Evolutionary conservation across 768 basidiomycete species (phyloP), one percentile per base, ranked within the genome.

Genomic region (Psilocybe sp.): DNA sequence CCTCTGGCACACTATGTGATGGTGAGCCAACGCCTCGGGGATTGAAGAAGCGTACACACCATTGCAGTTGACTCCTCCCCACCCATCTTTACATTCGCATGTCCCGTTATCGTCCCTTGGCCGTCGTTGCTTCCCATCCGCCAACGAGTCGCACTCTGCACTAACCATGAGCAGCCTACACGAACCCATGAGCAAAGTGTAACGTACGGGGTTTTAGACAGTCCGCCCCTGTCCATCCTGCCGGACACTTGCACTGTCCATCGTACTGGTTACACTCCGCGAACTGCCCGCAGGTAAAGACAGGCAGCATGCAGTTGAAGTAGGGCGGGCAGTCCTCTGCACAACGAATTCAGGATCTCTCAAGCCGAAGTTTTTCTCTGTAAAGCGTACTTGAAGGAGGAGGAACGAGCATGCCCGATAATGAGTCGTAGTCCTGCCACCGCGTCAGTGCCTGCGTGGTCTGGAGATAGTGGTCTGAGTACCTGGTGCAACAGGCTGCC

Each of bases 221-320:
- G 62, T 98, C 96, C 34, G 94, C 87, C 1, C 97, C 97, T 40
- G 93, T 92, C 84, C 95, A 99, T n/a, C 97, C 97, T 37, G 92
- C 80, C 1, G 94, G 93, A 61, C 97, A 99, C 62, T 92, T 86
- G 70, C 97, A 99, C 60, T 97, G 93, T 1, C 97, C 97, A 62
- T 98, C 85, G 62, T 89, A 98, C 43, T 82, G 77, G 62, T 95
- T 87, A 70, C 97, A 99, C 39, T 84, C 72, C 20, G 93, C 95
- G 57, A 83, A 97, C 67, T 98, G 92, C 1, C 92, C 92, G 63
- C 96, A 99, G 0, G 78, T 87, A 68, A 95, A 98, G 0, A 82
- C 88, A 0, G 94, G 93, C 13, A 99, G 75, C 47, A 92, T 76
- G 66, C 96, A 99, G 67, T 99, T 98, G 76, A 99, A 99, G 69